Evolutionary conservation across 2,329 filamentous ascomycete genomes (phyloP).

Genomic region (Geosmithia putterillii): DNA sequence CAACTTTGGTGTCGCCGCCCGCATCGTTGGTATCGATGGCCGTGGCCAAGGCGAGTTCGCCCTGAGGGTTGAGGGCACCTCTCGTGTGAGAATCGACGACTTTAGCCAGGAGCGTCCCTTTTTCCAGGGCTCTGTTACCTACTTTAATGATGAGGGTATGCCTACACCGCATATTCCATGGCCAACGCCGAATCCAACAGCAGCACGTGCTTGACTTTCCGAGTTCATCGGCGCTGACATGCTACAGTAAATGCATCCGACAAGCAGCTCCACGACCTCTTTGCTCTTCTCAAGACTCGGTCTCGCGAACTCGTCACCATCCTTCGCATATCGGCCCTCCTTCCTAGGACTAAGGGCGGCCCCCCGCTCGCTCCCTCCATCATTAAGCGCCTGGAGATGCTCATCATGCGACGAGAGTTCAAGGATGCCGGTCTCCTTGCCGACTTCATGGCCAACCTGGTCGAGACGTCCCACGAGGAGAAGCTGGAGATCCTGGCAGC

Average conservation of each 20-base stretch:
- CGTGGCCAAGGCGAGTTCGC: conserved; percentile 65
- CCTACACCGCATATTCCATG: no score
- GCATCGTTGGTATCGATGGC: conserved; percentile 67
- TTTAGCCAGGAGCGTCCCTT: conserved; percentile 64
- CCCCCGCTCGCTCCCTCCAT: conserved; percentile 69
- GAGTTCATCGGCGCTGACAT: conserved; percentile 1
- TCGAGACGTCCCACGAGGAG: conserved; percentile 80
- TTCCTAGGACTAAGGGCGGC: conserved; percentile 54
- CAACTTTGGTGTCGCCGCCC: conserved; percentile 68
- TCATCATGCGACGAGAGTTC: conserved; percentile 72
- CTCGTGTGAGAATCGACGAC: conserved; percentile 59
- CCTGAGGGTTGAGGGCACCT: conserved; percentile 74
- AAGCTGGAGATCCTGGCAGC: conserved; percentile 80
- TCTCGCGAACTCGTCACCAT: conserved; percentile 80
- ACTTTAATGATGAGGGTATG: conserved; percentile 58
- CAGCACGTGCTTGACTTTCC: not conserved
- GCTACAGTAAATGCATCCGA: conserved; percentile 28
- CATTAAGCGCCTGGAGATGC: conserved; percentile 73
- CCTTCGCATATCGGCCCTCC: conserved; percentile 71
- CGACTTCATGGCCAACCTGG: conserved; percentile 92
- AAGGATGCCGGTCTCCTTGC: conserved; percentile 75
- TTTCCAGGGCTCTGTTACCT: conserved; percentile 69
- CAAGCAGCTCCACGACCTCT: conserved; percentile 54
- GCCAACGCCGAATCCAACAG: no score
- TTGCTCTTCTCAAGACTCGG: conserved; percentile 69